A percentile compares a stretch with the other conserved stretches of the same genome.
Conservation (phyloP, 306 rosid species). For the Ochetophila trinervis region DNA sequence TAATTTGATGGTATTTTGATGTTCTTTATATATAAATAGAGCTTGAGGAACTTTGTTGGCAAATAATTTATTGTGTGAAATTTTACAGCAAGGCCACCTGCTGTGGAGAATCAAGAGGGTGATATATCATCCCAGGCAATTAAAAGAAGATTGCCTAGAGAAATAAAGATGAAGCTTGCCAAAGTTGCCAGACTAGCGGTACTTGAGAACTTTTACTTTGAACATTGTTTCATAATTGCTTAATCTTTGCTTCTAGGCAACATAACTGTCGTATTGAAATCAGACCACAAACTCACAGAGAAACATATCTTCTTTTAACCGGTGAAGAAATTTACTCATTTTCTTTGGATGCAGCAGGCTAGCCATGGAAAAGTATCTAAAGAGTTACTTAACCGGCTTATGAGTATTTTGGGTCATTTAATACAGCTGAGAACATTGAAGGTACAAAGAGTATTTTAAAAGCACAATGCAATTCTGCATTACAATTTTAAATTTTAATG, state of each 20-base stretch:
- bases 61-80: constrained; percentile 24
- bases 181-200: constrained; percentile 99
- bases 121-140: constrained; percentile 70
- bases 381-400: constrained; percentile 85
- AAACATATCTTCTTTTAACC: neutral
- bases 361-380: constrained; percentile 90
- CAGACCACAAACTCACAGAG: neutral
- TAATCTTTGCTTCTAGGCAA: constrained; percentile 20
- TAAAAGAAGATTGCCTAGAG: constrained; percentile 97
- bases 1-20: constrained; percentile 4
- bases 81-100: constrained; percentile 90
- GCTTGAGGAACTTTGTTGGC: neutral
- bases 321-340: constrained; percentile 4
- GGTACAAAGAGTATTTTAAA: constrained; percentile 43
- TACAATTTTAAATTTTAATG: constrained; percentile 18
- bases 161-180: constrained; percentile 90
- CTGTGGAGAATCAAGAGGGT: constrained; percentile 71
- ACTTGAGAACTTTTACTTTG: constrained; percentile 22
- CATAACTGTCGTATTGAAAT: neutral
- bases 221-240: constrained; percentile 1
- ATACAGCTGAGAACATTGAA: constrained; percentile 94
- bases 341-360: constrained; percentile 64
- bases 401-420: constrained; percentile 92
- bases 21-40: constrained; percentile 6
- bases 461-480: constrained; percentile 12